These are phyloP conservation scores for Lichtheimia ornata DNA, from an alignment of 371 early-diverging fungal genomes.

Conservation along the genomic window DNA sequence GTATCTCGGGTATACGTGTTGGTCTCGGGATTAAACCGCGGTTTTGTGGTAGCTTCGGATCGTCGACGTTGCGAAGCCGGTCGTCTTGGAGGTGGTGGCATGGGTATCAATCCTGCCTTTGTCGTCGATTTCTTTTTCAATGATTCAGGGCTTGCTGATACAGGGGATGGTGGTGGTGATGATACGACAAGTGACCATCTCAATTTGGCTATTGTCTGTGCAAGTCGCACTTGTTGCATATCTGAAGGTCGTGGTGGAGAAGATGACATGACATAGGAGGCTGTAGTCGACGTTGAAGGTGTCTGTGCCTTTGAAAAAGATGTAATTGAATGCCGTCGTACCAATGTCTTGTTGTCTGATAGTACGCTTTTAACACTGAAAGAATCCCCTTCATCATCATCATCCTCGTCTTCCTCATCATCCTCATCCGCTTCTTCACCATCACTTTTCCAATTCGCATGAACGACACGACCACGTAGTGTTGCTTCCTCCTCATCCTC, in stretches of 20 bases:
- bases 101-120: slow-evolving; percentile 36
- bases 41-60: slow-evolving; percentile 55
- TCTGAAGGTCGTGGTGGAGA: slow-evolving; percentile 34
- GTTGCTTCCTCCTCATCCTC: slow-evolving; percentile 29
- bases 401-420: slow-evolving; percentile 10
- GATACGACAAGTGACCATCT: slow-evolving; percentile 30
- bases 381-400: slow-evolving; percentile 9
- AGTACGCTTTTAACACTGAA: slow-evolving; percentile 4
- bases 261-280: slow-evolving; percentile 39
- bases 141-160: neutral
- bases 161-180: slow-evolving; percentile 6
- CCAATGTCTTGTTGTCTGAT: slow-evolving; percentile 13
- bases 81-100: slow-evolving; percentile 45
- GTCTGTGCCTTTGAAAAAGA: slow-evolving; percentile 33
- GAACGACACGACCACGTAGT: slow-evolving; percentile 7
- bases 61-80: slow-evolving; percentile 35
- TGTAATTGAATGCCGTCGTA: slow-evolving; percentile 41
- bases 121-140: slow-evolving; percentile 1
- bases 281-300: slow-evolving; percentile 32
- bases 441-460: slow-evolving; percentile 31
- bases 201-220: slow-evolving; percentile 28
- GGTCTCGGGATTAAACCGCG: slow-evolving; percentile 50
- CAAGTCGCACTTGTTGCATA: slow-evolving; percentile 23
- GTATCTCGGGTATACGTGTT: slow-evolving; percentile 59
- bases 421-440: slow-evolving; percentile 24